Evolutionary conservation across 805 yeast species (phyloP), one percentile per base, ranked within the genome.

Genomic region (Starmerella floris): DNA sequence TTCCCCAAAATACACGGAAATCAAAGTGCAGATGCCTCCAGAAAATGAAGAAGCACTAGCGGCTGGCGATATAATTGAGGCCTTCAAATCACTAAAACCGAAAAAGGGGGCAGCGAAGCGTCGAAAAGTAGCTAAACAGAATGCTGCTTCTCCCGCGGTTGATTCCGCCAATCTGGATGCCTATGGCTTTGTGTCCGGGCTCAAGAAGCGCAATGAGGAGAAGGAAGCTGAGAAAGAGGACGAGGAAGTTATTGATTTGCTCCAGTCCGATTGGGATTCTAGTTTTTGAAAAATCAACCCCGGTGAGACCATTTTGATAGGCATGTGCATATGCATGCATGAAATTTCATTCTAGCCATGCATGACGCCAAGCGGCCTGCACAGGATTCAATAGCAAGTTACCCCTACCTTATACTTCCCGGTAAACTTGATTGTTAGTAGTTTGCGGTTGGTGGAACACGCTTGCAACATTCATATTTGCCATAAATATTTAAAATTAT

Each of bases 1-100:
- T 22, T 57, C 57, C 1, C 95, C 95, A 0, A 56, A 55, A 16
- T 75, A 82, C 32, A 73, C 68, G 25, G 70, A 74, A 54, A 61
- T 63, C 41, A 62, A 63, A 17, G 77, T 88, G 39, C 76, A 70
- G 5, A 70, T 80, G 17, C 91, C 94, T 0, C 74, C 73, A 21
- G 88, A 80, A 45, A 84, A 82, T 55, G 61, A 66, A 38, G 74
- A 48, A 15, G 54, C 60, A 5, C 17, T 50, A 32, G 49, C 46
- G 9, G 6, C 42, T 23, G 48, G 48, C 15, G 57, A 53, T 23
- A 40, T 55, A 1, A 25, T 53, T 4, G 34, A 39, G 23, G 51
- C 53, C 2, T 43, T 55, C 52, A 42, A 44, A 13, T 36, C 43
- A 17, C 28, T 31, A 9, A 30, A 21, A 10, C 39, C 19, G 5